Evolutionary conservation across 768 basidiomycete genomes (phyloP).

Genomic region (Pisolithus sp.): DNA sequence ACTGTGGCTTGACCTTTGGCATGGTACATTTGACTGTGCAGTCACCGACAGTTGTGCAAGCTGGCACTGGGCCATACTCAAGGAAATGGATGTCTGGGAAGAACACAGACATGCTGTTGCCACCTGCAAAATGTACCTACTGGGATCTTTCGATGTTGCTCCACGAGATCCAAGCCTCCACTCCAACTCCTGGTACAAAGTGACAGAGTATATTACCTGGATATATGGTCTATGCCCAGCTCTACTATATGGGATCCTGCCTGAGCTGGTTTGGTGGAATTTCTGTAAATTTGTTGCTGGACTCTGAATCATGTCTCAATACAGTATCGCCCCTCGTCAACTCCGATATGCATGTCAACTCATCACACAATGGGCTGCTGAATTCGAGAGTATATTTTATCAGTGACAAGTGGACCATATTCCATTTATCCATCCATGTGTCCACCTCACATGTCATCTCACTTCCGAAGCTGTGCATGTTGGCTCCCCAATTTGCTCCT

Average conservation of each 20-base stretch:
- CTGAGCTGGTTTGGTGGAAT: not conserved
- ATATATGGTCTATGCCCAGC: conserved; percentile 1
- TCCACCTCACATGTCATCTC: conserved; percentile 24
- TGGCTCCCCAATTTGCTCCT: conserved; percentile 15
- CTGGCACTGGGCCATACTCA: not conserved
- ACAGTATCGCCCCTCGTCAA: not conserved
- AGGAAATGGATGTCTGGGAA: not conserved
- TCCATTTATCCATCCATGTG: conserved; percentile 21
- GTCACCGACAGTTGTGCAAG: not conserved
- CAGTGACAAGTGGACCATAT: conserved; percentile 16
- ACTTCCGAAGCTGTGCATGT: not conserved
- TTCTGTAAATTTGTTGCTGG: not conserved
- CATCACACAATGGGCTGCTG: conserved; percentile 15
- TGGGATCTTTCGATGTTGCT: conserved; percentile 14
- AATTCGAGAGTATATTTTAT: conserved; percentile 25
- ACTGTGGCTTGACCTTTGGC: conserved; percentile 8
- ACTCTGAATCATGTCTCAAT: not conserved
- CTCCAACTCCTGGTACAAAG: not conserved
- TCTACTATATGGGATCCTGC: not conserved
- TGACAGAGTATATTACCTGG: not conserved
- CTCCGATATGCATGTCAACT: not conserved
- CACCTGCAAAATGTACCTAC: conserved; percentile 8
- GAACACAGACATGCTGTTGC: conserved; percentile 7
- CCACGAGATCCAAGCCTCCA: conserved; percentile 12
- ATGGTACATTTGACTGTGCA: conserved; percentile 5